Percentiles rank a stretch among this genome's conserved stretches.
These are phyloP conservation scores for Flaveria sonorensis DNA, from an alignment of 129 eudicot genomes.

Conservation along the genomic window DNA sequence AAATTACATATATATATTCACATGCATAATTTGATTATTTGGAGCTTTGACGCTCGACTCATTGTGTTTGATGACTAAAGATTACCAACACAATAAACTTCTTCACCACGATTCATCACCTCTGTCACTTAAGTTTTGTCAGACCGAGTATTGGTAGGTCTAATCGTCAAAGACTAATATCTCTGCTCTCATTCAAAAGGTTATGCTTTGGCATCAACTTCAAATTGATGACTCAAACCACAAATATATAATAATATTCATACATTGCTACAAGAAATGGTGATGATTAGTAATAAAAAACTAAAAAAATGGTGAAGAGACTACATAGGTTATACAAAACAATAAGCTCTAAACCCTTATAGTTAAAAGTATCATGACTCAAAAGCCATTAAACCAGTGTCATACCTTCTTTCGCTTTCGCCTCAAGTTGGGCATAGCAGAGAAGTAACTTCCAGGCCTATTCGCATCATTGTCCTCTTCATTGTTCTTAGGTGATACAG, in stretches of 20 bases:
- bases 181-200: not conserved
- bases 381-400: not conserved
- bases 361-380: not conserved
- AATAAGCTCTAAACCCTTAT: not conserved
- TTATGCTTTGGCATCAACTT: not conserved
- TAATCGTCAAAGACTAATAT: not conserved
- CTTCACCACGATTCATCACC: too few species aligned
- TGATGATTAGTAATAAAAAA: not conserved
- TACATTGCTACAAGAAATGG: not conserved
- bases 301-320: not conserved
- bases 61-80: too few species aligned
- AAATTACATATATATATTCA: too few species aligned
- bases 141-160: too few species aligned
- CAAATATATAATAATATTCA: not conserved
- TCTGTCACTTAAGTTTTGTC: too few species aligned
- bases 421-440: conserved; percentile 74
- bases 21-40: too few species aligned
- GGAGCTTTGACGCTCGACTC: too few species aligned
- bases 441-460: conserved; percentile 35
- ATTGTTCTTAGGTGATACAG: conserved; percentile 8
- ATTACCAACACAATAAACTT: too few species aligned
- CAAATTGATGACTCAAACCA: not conserved
- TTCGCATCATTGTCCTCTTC: conserved; percentile 33
- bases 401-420: conserved; percentile 57
- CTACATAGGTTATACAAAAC: not conserved